Evolutionary conservation across 1,139 yeast genomes (phyloP).

Genomic region (Wickerhamomyces sp.): DNA sequence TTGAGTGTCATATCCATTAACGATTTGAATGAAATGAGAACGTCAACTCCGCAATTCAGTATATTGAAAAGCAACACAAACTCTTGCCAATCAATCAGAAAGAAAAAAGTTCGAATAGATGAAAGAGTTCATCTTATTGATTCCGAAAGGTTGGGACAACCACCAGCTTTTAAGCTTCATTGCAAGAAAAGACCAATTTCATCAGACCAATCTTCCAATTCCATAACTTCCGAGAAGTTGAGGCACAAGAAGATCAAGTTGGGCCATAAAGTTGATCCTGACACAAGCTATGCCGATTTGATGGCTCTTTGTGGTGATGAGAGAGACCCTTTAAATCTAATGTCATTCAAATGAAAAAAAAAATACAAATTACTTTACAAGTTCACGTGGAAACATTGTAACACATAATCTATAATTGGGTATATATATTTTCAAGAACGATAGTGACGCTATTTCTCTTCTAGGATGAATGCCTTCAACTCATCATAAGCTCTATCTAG

Average conservation of each 20-base stretch:
- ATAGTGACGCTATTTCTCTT: conserved; percentile 16
- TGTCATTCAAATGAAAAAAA: background rate
- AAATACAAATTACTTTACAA: no score
- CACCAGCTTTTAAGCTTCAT: background rate
- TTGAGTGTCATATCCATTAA: background rate
- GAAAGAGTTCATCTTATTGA: conserved; percentile 15
- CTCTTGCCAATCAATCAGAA: background rate
- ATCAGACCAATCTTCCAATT: background rate
- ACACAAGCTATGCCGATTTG: conserved; percentile 6
- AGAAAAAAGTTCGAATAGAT: conserved; percentile 15
- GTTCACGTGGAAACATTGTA: no score
- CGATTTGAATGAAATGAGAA: background rate
- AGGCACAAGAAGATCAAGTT: conserved; percentile 7
- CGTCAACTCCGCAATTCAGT: conserved; percentile 8
- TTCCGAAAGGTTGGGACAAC: background rate
- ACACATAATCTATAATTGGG: no score
- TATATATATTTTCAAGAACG: no score
- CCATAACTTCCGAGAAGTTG: no score
- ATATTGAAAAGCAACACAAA: conserved; percentile 6
- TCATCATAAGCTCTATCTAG: conserved; percentile 82
- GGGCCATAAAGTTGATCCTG: conserved; percentile 7
- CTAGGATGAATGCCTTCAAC: conserved; percentile 70
- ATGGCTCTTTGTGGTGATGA: conserved; percentile 11
- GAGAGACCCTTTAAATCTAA: conserved; percentile 18
- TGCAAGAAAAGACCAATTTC: conserved; percentile 6